Conservation (phyloP, 1,139 yeast genomes). For the Nakaseomyces glabratus region DNA sequence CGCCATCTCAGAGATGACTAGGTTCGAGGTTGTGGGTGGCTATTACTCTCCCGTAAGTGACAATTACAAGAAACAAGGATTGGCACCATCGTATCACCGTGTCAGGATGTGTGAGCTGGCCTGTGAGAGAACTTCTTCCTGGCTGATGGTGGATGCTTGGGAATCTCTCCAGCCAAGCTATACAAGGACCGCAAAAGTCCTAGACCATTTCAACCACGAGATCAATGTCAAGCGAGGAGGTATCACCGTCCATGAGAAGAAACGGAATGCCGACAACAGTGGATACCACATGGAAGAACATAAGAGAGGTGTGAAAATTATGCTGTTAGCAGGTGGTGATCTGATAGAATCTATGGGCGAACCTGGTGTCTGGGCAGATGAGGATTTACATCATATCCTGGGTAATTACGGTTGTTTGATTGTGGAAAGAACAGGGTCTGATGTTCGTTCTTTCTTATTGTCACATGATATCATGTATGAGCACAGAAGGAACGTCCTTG, state of each 20-base stretch:
- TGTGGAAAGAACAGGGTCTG: conserved; percentile 94
- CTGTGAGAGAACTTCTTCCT: conserved; percentile 89
- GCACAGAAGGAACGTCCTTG: conserved; percentile 85
- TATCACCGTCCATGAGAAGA: conserved; percentile 29
- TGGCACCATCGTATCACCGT: conserved; percentile 80
- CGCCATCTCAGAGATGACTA: conserved; percentile 82
- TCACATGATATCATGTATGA: conserved; percentile 97
- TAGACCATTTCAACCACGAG: conserved; percentile 95
- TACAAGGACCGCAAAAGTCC: conserved; percentile 88
- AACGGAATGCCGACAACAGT: conserved; percentile 1
- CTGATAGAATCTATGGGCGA: conserved; percentile 99
- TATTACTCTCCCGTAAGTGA: conserved; percentile 96
- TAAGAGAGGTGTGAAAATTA: conserved; percentile 80
- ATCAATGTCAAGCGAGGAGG: conserved; percentile 88
- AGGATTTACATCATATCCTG: conserved; percentile 85
- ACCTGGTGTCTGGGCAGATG: conserved; percentile 98
- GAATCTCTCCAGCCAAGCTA: conserved; percentile 87
- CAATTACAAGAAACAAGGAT: conserved; percentile 85
- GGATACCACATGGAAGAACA: conserved; percentile 27
- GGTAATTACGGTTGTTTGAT: conserved; percentile 95
- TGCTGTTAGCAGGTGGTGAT: conserved; percentile 97
- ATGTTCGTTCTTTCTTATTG: conserved; percentile 81
- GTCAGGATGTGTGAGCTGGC: conserved; percentile 98
- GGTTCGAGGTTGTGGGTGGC: conserved; percentile 94
- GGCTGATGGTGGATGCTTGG: conserved; percentile 99